phyloP scores from a whole-genome alignment of 768 basidiomycete genomes.

The Lactarius hengduanensis region DNA sequence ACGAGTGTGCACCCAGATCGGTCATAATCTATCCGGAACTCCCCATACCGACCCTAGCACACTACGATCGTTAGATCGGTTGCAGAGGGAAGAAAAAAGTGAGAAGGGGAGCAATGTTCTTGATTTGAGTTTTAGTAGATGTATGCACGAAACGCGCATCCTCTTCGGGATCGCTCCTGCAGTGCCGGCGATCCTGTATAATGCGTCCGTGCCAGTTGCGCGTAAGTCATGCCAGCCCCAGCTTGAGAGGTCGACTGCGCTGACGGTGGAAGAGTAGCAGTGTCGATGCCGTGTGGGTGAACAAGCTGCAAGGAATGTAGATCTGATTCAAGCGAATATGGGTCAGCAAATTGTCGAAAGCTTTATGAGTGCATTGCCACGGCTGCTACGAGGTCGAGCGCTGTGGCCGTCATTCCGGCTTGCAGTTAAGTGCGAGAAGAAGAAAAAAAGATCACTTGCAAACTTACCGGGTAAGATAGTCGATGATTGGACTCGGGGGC shows the following conservation, averaged over 20 bases:
- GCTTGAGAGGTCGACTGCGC: slow-evolving; percentile 88
- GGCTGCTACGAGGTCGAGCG: slow-evolving; percentile 66
- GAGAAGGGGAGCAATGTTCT: slow-evolving; percentile 48
- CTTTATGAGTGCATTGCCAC: slow-evolving; percentile 64
- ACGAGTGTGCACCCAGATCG: slow-evolving; percentile 72
- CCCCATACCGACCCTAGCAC: slow-evolving; percentile 64
- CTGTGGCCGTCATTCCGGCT: slow-evolving; percentile 77
- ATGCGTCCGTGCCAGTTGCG: slow-evolving; percentile 76
- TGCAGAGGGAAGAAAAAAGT: too few relatives aligned
- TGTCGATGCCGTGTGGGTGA: slow-evolving; percentile 95
- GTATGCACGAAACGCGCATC: slow-evolving; percentile 85
- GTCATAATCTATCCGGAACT: slow-evolving; percentile 83
- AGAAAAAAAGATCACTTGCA: neutral
- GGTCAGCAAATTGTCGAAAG: slow-evolving; percentile 82
- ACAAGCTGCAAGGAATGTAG: slow-evolving; percentile 81
- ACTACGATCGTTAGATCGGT: too few relatives aligned
- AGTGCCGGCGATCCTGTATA: slow-evolving; percentile 68
- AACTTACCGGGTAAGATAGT: slow-evolving; percentile 86
- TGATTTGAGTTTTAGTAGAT: slow-evolving; percentile 76
- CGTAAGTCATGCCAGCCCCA: slow-evolving; percentile 92
- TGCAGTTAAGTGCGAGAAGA: neutral
- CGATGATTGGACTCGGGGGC: slow-evolving; percentile 76
- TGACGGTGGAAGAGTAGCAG: slow-evolving; percentile 87
- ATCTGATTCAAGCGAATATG: slow-evolving; percentile 96
- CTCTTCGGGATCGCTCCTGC: slow-evolving; percentile 92